These are phyloP conservation scores for Aspergillus leporis DNA, from an alignment of 495 filamentous ascomycete genomes.

Conservation along the genomic window DNA sequence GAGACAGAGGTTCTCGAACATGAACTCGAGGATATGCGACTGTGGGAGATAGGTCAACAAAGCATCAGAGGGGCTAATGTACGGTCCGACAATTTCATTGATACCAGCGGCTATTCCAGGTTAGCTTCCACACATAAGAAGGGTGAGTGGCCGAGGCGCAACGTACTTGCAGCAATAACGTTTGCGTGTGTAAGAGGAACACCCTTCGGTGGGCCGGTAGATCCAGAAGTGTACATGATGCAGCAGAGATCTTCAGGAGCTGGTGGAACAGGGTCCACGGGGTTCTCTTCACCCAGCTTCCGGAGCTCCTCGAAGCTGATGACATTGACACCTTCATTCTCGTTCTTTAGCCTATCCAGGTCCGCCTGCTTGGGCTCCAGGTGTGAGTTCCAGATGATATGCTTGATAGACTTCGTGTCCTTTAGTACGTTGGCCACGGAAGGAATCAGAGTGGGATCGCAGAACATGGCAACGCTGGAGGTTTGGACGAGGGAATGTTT, in stretches of 20 bases:
- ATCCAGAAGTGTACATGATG: slow-evolving; percentile 99
- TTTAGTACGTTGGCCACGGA: slow-evolving; percentile 80
- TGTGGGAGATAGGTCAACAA: slow-evolving; percentile 91
- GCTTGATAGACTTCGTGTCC: slow-evolving; percentile 73
- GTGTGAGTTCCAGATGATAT: slow-evolving; percentile 88
- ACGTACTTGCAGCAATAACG: slow-evolving; percentile 82
- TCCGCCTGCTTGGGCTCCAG: slow-evolving; percentile 73
- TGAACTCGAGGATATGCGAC: slow-evolving; percentile 95
- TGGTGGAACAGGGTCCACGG: slow-evolving; percentile 77
- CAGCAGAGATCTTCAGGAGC: slow-evolving; percentile 86
- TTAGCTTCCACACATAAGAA: slow-evolving; percentile 8
- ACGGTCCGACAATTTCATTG: slow-evolving; percentile 78
- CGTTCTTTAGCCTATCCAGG: slow-evolving; percentile 74
- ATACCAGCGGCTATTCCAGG: slow-evolving; percentile 77
- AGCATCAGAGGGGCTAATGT: slow-evolving; percentile 82
- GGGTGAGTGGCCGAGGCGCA: not conserved
- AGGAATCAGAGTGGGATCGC: slow-evolving; percentile 79
- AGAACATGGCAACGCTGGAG: slow-evolving; percentile 82
- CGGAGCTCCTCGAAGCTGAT: slow-evolving; percentile 82
- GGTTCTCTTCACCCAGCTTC: slow-evolving; percentile 81
- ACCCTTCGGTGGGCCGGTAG: slow-evolving; percentile 96
- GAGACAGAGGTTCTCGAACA: slow-evolving; percentile 90
- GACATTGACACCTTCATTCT: slow-evolving; percentile 68
- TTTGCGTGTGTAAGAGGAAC: slow-evolving; percentile 87
- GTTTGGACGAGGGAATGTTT: slow-evolving; percentile 91